phyloP scores from a whole-genome alignment of 371 early-diverging fungal genomes.

The Syncephalastrum contaminatum region DNA sequence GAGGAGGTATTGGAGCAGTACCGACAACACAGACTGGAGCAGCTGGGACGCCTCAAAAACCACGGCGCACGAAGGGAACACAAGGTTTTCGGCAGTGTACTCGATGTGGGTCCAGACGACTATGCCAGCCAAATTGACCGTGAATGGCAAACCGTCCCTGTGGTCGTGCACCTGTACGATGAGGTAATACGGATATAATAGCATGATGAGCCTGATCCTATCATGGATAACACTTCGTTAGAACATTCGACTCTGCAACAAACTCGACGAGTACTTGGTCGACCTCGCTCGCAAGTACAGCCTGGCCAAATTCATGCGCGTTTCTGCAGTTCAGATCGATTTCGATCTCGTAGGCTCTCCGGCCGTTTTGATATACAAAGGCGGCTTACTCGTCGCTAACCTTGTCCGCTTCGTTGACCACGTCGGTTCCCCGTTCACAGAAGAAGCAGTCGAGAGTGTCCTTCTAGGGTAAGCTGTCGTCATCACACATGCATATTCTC shows the following conservation, averaged over 20 bases:
- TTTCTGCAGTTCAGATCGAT: slow-evolving; percentile 45
- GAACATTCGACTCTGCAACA: slow-evolving; percentile 32
- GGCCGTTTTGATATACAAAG: slow-evolving; percentile 50
- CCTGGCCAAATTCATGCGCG: slow-evolving; percentile 48
- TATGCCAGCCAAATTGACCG: slow-evolving; percentile 50
- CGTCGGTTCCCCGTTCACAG: slow-evolving; percentile 33
- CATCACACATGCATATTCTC: neutral
- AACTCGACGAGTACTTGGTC: slow-evolving; percentile 32
- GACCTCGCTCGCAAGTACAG: slow-evolving; percentile 45
- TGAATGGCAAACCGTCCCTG: slow-evolving; percentile 41
- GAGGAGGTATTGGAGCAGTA: slow-evolving; percentile 34
- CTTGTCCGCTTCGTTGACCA: slow-evolving; percentile 48
- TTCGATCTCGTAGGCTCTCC: slow-evolving; percentile 57
- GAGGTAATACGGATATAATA: slow-evolving; percentile 23
- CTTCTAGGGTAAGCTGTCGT: slow-evolving; percentile 34
- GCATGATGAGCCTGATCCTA: neutral
- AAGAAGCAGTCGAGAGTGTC: slow-evolving; percentile 39
- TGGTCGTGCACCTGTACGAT: slow-evolving; percentile 52
- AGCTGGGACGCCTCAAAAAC: slow-evolving; percentile 30
- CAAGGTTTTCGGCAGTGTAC: slow-evolving; percentile 42
- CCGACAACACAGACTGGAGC: slow-evolving; percentile 37
- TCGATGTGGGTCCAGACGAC: slow-evolving; percentile 34
- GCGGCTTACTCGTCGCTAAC: slow-evolving; percentile 49
- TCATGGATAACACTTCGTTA: slow-evolving; percentile 2
- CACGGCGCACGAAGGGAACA: slow-evolving; percentile 25